These are phyloP conservation scores for Neurospora crassa DNA, from an alignment of 2,329 filamentous ascomycete genomes.

Conservation along the genomic window DNA sequence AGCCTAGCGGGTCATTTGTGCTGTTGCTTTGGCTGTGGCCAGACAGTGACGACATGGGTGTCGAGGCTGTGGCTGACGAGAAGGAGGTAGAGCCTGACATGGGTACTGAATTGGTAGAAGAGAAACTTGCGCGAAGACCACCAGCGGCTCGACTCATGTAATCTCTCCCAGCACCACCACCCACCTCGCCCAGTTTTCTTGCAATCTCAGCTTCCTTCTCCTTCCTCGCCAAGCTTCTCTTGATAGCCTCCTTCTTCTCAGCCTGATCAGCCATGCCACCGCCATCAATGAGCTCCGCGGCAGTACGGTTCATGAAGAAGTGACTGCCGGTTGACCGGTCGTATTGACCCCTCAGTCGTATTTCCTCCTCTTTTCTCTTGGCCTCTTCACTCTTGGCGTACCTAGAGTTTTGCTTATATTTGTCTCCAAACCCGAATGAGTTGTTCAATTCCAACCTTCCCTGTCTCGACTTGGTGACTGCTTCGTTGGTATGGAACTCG, in stretches of 20 bases:
- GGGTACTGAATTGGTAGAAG: background rate
- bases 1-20: background rate
- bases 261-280: slow-evolving; percentile 45
- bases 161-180: slow-evolving; percentile 57
- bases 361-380: slow-evolving; percentile 16
- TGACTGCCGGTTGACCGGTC: slow-evolving; percentile 49
- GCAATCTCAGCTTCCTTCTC: slow-evolving; percentile 68
- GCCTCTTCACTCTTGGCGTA: slow-evolving; percentile 23
- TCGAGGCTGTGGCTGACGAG: background rate
- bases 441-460: slow-evolving; percentile 72
- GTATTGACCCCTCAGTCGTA: slow-evolving; percentile 31
- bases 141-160: slow-evolving; percentile 47
- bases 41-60: slow-evolving; percentile 5
- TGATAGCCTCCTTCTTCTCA: slow-evolving; percentile 56
- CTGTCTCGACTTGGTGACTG: slow-evolving; percentile 57
- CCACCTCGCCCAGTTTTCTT: slow-evolving; percentile 54
- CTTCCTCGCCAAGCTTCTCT: slow-evolving; percentile 52
- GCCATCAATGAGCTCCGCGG: slow-evolving; percentile 25
- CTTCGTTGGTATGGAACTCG: slow-evolving; percentile 82
- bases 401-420: slow-evolving; percentile 10
- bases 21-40: background rate
- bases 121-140: slow-evolving; percentile 5
- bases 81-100: background rate
- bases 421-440: slow-evolving; percentile 41
- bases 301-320: slow-evolving; percentile 37